A percentile compares a stretch with the other conserved stretches of the same genome.
Evolutionary conservation across 2,329 filamentous ascomycete genomes (phyloP).

Genomic region (Ophiosphaerella korrae): DNA sequence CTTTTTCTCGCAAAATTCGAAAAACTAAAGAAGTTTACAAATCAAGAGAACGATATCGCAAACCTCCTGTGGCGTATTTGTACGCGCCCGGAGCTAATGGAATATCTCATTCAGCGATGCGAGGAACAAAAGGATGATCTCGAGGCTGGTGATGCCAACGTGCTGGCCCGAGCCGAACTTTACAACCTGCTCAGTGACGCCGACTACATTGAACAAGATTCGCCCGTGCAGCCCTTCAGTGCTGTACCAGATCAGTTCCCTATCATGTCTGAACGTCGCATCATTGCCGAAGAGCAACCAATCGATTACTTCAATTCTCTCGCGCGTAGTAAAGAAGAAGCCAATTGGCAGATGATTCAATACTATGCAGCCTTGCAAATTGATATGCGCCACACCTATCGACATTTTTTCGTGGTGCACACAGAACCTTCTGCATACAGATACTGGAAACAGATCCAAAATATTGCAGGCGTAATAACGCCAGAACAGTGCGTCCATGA

Average conservation of each 20-base stretch:
- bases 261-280: conserved; percentile 34
- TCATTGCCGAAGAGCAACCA: conserved; percentile 20
- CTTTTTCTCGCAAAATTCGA: conserved; percentile 39
- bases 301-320: conserved; percentile 33
- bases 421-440: conserved; percentile 23
- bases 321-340: conserved; percentile 23
- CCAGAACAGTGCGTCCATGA: conserved; percentile 33
- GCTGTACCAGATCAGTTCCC: conserved; percentile 30
- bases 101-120: conserved; percentile 26
- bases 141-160: conserved; percentile 19
- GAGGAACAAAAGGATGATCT: conserved; percentile 24
- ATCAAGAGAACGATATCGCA: conserved; percentile 26
- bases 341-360: conserved; percentile 31
- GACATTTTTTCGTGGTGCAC: conserved; percentile 41
- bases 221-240: conserved; percentile 8
- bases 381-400: conserved; percentile 32
- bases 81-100: conserved; percentile 38
- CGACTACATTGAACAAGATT: conserved; percentile 35
- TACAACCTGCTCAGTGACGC: conserved; percentile 29
- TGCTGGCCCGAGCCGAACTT: conserved; percentile 16
- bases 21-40: conserved; percentile 16
- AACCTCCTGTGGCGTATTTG: conserved; percentile 40
- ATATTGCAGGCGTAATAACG: conserved; percentile 35
- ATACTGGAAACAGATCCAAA: conserved; percentile 31
- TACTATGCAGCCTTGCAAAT: conserved; percentile 31